Evolutionary conservation across 2,329 filamentous ascomycete genomes (phyloP), one percentile per base, ranked within the genome.

Genomic region (Mycosphaerella sp.): DNA sequence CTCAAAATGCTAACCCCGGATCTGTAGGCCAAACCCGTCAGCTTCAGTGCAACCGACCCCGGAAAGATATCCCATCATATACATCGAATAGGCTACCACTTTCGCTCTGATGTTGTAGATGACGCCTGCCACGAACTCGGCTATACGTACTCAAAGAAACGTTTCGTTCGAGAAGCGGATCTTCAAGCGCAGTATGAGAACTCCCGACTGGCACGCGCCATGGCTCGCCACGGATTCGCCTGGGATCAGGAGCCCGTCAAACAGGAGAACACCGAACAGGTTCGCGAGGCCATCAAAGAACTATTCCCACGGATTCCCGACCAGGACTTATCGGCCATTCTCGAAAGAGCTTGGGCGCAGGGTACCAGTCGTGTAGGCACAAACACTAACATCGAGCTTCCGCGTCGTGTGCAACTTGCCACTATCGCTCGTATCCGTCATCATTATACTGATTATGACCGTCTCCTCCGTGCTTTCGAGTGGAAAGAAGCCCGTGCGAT

Each of bases 231-330:
- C 52, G 55, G 67, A 62, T 23, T 67, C 51, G 48, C 57, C n/a
- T 45, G 51, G 26, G 47, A 58, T 34, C 38, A 12, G 26, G 26
- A 29, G 66, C 46, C 68, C 21, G 29, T 44, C 10, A 67, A 59
- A 69, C 76, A 67, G 66, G 66, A 69, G 48, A 61, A 54, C 6
- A 53, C 56, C 55, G 76, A 78, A n/a, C 76, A 82, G 63, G 79
- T 82, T 47, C 73, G 76, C 55, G 76, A 78, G 50, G 79, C 80
- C 9, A 78, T 85, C 47, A 78, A 74, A 57, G 82, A 85, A 62
- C 70, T 84, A 29, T 84, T 84, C 60, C 81, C 82, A 3, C 81
- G 79, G 56, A 83, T 84, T 26, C 82, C 81, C 2, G 75, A 80
- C 48, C 72, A 74, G 51, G 80, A 83, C 64, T 64, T 83, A 8